A percentile compares a stretch with the other conserved stretches of the same genome.
Conservation (phyloP, 345 rosid genomes). For the Excoecaria agallocha region DNA sequence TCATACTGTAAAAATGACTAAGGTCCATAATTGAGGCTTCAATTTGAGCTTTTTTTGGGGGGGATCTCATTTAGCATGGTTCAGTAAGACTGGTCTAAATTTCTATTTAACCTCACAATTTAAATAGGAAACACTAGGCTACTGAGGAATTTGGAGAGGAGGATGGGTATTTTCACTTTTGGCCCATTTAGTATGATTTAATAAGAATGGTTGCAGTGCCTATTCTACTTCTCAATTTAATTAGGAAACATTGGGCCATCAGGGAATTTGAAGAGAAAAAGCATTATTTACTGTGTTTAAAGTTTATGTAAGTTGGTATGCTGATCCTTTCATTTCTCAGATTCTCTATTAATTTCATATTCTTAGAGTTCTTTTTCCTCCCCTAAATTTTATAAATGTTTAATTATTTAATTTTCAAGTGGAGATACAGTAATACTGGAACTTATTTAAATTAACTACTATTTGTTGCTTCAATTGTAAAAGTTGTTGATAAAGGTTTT, state of each 20-base stretch:
- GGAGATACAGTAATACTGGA: background rate
- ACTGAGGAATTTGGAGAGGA: background rate
- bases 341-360: background rate
- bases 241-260: background rate
- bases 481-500: background rate
- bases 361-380: background rate
- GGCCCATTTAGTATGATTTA: background rate
- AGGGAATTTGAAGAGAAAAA: background rate
- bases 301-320: background rate
- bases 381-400: background rate
- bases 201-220: background rate
- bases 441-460: background rate
- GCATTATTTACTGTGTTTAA: background rate
- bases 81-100: background rate
- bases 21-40: background rate
- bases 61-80: background rate
- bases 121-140: background rate
- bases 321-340: background rate
- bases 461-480: background rate
- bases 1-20: background rate
- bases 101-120: background rate
- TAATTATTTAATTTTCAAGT: background rate
- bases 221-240: background rate
- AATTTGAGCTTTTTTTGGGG: background rate
- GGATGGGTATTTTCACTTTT: background rate